phyloP scores from a whole-genome alignment of 257 asterid genomes.

The Thymus quinquecostatus region DNA sequence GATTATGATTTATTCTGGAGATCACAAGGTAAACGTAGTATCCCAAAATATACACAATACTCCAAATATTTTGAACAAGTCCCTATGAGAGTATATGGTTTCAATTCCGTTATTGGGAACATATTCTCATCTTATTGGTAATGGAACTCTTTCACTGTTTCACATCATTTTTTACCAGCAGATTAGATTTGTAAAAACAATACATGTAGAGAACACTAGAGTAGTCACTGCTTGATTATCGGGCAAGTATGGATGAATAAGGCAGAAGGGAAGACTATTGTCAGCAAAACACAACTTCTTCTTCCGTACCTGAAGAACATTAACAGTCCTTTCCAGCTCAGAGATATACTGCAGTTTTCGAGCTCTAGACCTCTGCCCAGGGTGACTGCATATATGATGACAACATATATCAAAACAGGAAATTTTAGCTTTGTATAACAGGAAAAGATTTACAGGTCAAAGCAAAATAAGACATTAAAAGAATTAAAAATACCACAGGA shows the following conservation, averaged over 20 bases:
- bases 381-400: slow-evolving; percentile 59
- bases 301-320: slow-evolving; percentile 60
- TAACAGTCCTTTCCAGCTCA: slow-evolving; percentile 74
- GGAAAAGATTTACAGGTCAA: not conserved
- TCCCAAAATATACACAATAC: not conserved
- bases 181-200: not conserved
- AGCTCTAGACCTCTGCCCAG: slow-evolving; percentile 84
- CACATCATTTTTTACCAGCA: not conserved
- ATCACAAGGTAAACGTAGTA: not conserved
- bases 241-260: not conserved
- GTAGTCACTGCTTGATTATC: not conserved
- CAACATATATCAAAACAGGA: slow-evolving; percentile 4
- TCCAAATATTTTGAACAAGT: not conserved
- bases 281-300: not conserved
- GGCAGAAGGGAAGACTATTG: not conserved
- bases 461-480: not conserved
- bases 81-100: not conserved
- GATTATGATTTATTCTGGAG: not conserved
- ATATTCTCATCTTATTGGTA: not conserved
- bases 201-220: not conserved
- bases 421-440: slow-evolving; percentile 13
- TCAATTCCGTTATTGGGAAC: not conserved
- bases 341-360: slow-evolving; percentile 82
- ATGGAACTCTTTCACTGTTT: not conserved
- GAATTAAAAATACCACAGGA: not conserved